Base-by-base conservation (phyloP, 805 yeast species). In the Kodamaea jinghongensis region DNA sequence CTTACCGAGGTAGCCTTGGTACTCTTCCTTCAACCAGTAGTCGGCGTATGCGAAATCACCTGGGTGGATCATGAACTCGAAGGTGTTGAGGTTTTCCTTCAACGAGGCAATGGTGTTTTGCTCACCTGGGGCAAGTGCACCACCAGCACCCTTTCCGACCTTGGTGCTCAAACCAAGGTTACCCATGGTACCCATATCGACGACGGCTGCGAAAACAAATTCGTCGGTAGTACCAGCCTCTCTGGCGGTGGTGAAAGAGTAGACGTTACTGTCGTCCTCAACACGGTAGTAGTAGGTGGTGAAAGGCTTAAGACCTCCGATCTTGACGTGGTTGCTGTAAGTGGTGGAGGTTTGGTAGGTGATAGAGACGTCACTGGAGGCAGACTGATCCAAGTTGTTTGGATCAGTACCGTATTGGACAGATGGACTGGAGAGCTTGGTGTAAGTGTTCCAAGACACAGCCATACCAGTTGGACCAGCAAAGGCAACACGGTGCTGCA, bases 1-100 rank as follows among this genome's bases (percentile, higher is more conserved):
- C 29, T 43, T 45, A n/a, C 38, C 39, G 15, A 46, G 23, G 35
- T 46, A 46, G 4, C 40, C 41, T 25, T 46, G 43, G 28, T 35
- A 22, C 20, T 43, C 47, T 30, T 46, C 49, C 38, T 38, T 44
- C 26, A 46, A 36, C 47, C 49, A 46, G 39, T 43, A 46, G 23
- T 46, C 49, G 8, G 49, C 49, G 16, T 46, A 46, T 1, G 49
- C 49, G 29, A 46, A 32, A 27, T 46, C 49, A 31, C 49, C 49
- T 10, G 49, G 49, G 41, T 46, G 49, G 28, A 44, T 28, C 34
- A 46, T 33, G 17, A 46, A 46, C 12, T 46, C 49, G 31, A 34
- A 46, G 17, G 45, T 32, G 22, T 41, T 31, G 14, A 43, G n/a
- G 12, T 17, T 31, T 16, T 34, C 31, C 11, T 25, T 30, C 17